These are phyloP conservation scores for Myriosclerotinia duriaeana DNA, from an alignment of 2,329 filamentous ascomycete genomes.

Conservation along the genomic window DNA sequence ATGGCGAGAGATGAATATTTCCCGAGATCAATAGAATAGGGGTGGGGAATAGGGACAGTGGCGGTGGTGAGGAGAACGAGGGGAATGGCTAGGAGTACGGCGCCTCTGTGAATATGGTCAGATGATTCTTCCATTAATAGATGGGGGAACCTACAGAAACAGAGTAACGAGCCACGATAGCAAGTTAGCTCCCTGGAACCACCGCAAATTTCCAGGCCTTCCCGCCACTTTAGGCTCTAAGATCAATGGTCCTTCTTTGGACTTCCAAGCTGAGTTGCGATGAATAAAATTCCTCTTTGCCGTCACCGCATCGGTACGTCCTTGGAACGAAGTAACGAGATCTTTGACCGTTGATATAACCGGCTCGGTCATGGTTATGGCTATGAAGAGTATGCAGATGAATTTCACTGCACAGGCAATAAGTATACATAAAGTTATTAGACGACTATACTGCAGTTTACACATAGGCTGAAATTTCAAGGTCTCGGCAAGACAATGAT, in stretches of 20 bases:
- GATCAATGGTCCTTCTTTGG: constrained; percentile 21
- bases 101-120: background rate
- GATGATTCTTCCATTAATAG: background rate
- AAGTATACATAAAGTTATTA: background rate
- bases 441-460: constrained; percentile 30
- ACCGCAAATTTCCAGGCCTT: constrained; percentile 19
- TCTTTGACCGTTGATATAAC: constrained; percentile 42
- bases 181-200: constrained; percentile 30
- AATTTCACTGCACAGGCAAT: constrained; percentile 7
- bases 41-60: constrained; percentile 6
- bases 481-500: constrained; percentile 31
- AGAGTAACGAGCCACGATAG: constrained; percentile 27
- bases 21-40: constrained; percentile 9
- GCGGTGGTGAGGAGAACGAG: constrained; percentile 19
- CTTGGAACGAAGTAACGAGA: constrained; percentile 43
- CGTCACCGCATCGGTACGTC: constrained; percentile 39
- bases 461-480: constrained; percentile 28
- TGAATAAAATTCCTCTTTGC: constrained; percentile 32
- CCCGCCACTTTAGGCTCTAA: constrained; percentile 12
- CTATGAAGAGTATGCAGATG: background rate
- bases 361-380: constrained; percentile 29
- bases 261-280: constrained; percentile 30
- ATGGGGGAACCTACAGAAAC: constrained; percentile 3
- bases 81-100: background rate
- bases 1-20: constrained; percentile 9